A percentile compares a stretch with the other conserved stretches of the same genome.
Evolutionary conservation across 2,329 filamentous ascomycete species (phyloP).

Genomic region (Elsinoe ampelina): DNA sequence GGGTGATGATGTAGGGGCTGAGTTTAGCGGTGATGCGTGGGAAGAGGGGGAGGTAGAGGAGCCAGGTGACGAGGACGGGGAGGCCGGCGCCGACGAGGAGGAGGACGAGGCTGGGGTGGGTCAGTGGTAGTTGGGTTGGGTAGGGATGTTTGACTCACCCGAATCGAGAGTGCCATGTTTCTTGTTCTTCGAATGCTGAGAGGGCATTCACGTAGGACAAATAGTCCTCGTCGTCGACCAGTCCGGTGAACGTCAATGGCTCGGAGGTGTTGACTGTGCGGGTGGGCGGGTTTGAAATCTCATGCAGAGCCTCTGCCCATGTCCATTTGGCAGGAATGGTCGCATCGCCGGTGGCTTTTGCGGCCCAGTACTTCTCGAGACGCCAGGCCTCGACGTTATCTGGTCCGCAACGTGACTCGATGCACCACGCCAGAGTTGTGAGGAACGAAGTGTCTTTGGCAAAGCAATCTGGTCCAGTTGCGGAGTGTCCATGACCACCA

Average conservation of each 20-base stretch:
- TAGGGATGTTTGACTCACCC: constrained; percentile 21
- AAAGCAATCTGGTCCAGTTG: constrained; percentile 24
- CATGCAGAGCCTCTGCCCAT: constrained; percentile 22
- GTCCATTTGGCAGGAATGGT: constrained; percentile 18
- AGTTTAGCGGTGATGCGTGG: not conserved
- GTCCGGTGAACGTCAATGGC: constrained; percentile 23
- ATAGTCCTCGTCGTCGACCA: constrained; percentile 25
- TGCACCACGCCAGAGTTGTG: constrained; percentile 25
- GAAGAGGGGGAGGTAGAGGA: constrained; percentile 16
- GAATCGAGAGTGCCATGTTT: constrained; percentile 25
- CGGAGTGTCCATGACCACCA: constrained; percentile 9
- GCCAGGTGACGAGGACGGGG: constrained; percentile 17
- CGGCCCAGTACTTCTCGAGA: constrained; percentile 25
- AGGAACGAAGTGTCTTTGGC: constrained; percentile 23
- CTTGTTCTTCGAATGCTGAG: constrained; percentile 24
- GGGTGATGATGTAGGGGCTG: constrained; percentile 13
- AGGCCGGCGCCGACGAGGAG: constrained; percentile 18
- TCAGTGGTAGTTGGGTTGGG: not conserved
- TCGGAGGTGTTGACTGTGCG: constrained; percentile 8
- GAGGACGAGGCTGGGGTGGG: constrained; percentile 16
- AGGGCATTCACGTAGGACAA: constrained; percentile 23
- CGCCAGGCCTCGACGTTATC: constrained; percentile 18
- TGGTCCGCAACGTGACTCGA: constrained; percentile 20
- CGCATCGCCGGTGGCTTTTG: constrained; percentile 18
- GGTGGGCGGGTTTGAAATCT: constrained; percentile 20